Base-by-base conservation (phyloP, 495 filamentous ascomycete species). In the Aspergillus avenaceus region DNA sequence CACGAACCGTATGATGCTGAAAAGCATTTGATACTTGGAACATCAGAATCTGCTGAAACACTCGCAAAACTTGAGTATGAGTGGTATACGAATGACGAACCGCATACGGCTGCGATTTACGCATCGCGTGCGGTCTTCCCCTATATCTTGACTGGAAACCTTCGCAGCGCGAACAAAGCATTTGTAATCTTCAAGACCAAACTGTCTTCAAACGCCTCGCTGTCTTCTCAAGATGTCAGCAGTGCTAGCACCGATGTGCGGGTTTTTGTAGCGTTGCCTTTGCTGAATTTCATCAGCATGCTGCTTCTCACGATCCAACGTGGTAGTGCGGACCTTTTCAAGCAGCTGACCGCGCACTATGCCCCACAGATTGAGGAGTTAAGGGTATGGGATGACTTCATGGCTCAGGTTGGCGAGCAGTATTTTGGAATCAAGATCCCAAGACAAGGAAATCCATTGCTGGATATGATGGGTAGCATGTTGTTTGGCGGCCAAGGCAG, bases 391-490 rank as follows among this genome's bases (percentile, higher is more conserved):
- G 85, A 90, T 32, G 90, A 93, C 62, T 80, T 87, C 18, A 71
- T 97, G 55, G 85, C 88, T 34, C 83, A 87, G 64, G 83, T 97
- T 55, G 93, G 87, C 32, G 91, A 97, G 77, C 91, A 93, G 80
- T 99, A 97, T 71, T 99, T 97, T 66, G 84, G 81, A n/a, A 96
- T 99, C 61, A 85, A 85, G 75, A 82, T 91, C 53, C 91, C 89
- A 24, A 76, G 85, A 42, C 88, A 92, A 70, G 84, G 84, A 34
- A 97, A 96, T 62, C 91, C 90, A 7, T 64, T 97, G 56, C 78
- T 97, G 59, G 95, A 97, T 59, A 97, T 99, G 90, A 95, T 97
- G 91, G 88, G 91, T 3, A 87, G 81, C 53, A 83, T 99, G 79
- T 84, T 97, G 64, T 90, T 90, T 6, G 90, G 90, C 6, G 70